Evolutionary conservation across 345 rosid genomes (phyloP), one percentile per base, ranked within the genome.

Genomic region (Gossypium ekmanianum): DNA sequence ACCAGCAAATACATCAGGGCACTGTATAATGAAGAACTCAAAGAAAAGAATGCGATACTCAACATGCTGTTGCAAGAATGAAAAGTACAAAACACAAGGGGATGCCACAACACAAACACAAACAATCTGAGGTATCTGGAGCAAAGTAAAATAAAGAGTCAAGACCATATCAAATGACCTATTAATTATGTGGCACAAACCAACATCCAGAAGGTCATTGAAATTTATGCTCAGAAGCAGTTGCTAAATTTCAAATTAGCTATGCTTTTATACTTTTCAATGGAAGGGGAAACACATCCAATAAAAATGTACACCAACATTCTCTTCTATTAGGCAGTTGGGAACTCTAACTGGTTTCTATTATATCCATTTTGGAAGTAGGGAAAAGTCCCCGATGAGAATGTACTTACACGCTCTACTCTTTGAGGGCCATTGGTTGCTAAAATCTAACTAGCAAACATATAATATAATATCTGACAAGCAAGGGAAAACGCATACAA

Each of bases 1-100:
- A 74, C 24, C 43, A 72, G 2, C 44, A 55, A 72, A 75, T 39
- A 75, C 61, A 75, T 78, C 67, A 80, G 70, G 65, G 43, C 29
- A 48, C 51, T 61, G 70, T 71, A 29, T 29, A 39, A 61, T 16
- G 64, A 58, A 44, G 17, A 16, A 76, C 16, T 20, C 52, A 22
- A 18, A 13, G 20, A 43, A 24, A 16, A 11, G 48, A 64, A 71
- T 11, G 3, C 47, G n/a, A 16, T 29, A 39, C 50, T 45, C 11
- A 11, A 50, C 57, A 64, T 58, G 52, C 13, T 0, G 29, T 59
- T 4, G 43, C 44, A 68, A 61, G 43, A 59, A 61, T 18, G 57
- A 70, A 74, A 47, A n/a, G 13, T 24, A 71, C 48, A 66, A 52
- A 22, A 70, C 3, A 52, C 5, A 47, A 67, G 51, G 14, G n/a